phyloP scores from a whole-genome alignment of 345 rosid species.

The Gossypium ekmanianum region DNA sequence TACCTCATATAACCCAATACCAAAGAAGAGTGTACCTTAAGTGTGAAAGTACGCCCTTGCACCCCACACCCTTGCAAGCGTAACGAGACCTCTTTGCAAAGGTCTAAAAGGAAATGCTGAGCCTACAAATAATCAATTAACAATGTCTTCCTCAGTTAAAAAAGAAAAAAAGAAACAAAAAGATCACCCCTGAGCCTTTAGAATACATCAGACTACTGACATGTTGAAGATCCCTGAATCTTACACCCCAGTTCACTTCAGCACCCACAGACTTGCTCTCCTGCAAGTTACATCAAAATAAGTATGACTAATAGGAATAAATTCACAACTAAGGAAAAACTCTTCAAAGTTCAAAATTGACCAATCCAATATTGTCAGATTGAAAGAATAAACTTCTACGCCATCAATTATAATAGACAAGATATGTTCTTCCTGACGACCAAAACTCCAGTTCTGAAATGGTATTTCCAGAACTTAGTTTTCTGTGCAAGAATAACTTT shows the following conservation, averaged over 20 bases:
- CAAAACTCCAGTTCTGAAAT: not conserved
- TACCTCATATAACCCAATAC: not conserved
- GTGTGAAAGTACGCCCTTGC: slow-evolving; percentile 81
- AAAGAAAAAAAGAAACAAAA: not conserved
- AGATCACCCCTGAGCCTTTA: slow-evolving; percentile 16
- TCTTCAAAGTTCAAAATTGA: not conserved
- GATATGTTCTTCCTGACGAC: not conserved
- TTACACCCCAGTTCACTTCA: slow-evolving; percentile 96
- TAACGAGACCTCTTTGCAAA: slow-evolving; percentile 86
- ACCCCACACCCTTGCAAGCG: slow-evolving; percentile 82
- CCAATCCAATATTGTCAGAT: not conserved
- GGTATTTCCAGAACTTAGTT: not conserved
- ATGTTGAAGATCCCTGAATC: slow-evolving; percentile 73
- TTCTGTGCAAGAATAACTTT: not conserved
- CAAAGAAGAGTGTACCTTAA: slow-evolving; percentile 48
- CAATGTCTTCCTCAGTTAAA: slow-evolving; percentile 15
- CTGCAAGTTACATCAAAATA: slow-evolving; percentile 38
- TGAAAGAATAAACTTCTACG: not conserved
- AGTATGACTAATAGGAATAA: slow-evolving; percentile 4
- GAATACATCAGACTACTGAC: slow-evolving; percentile 43
- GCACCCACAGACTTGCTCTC: slow-evolving; percentile 92
- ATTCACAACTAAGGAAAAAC: not conserved
- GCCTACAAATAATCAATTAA: slow-evolving; percentile 41
- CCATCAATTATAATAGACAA: not conserved
- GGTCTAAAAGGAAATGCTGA: slow-evolving; percentile 61